Evolutionary conservation across 2,329 filamentous ascomycete genomes (phyloP), one percentile per base, ranked within the genome.

Genomic region (Colletotrichum melonis): DNA sequence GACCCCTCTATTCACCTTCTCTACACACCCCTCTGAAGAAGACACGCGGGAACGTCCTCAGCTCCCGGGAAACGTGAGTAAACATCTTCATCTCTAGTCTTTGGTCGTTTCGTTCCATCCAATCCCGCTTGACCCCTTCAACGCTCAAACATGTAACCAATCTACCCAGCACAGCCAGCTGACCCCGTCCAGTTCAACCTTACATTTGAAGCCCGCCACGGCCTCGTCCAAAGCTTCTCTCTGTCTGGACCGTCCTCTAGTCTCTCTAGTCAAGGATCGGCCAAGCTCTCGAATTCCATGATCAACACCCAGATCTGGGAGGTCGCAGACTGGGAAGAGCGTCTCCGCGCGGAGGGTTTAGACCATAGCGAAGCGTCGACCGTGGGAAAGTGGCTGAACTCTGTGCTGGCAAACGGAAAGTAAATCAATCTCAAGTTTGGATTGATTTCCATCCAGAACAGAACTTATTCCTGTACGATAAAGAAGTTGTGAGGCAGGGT

Each of bases 1-100:
- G 83, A 98, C 95, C 2, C 95, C 95, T 1, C 92, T 92, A 68
- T 98, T 98, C 81, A 91, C 88, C 8, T 91, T 96, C 76, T 91
- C 90, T 4, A 91, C 89, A 4, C 84, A 89, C 80, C 83, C 92
- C 49, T 88, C 87, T 74, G 85, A 90, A 75, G 85, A 90, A 55
- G 86, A 93, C 82, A 84, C 89, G 69, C 84, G 91, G 69, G 82
- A 87, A 72, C 85, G 90, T 52, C 89, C 90, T 1, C 77, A 80
- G 0, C 73, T 89, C 14, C 88, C 89, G 1, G 79, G 83, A 14
- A 81, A 84, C 26, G 82, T 92, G 75, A 81, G 82, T 76, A 12
- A 11, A 30, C 11, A 6, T 49, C 19, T 22, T 42, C 22, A 6
- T 30, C 12, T 38, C 8, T 14, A 24, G 42, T 49, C 19, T 49